phyloP scores from a whole-genome alignment of 352 stramenopile genomes.

The Globisporangium sylvaticum region DNA sequence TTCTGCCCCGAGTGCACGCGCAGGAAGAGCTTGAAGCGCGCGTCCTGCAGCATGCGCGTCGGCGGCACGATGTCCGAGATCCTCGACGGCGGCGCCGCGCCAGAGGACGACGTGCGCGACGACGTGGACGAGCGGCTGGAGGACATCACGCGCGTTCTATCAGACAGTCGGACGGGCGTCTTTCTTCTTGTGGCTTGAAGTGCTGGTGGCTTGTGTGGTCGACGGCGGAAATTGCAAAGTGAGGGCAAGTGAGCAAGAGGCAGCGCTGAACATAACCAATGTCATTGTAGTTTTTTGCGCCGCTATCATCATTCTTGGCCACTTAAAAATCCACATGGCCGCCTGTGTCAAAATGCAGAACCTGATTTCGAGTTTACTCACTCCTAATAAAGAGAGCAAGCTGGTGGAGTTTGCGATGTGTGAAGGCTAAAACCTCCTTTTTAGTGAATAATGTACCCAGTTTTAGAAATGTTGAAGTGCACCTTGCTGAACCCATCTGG shows the following conservation, averaged over 20 bases:
- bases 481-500: slow-evolving; percentile 4
- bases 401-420: background rate
- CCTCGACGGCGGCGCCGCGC: background rate
- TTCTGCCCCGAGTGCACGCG: slow-evolving; percentile 62
- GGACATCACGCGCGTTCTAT: background rate
- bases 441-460: background rate
- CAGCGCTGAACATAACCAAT: background rate
- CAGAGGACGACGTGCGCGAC: slow-evolving; percentile 10
- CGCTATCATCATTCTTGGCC: slow-evolving; percentile 4
- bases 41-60: slow-evolving; percentile 12
- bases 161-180: background rate
- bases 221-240: slow-evolving; percentile 2
- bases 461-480: slow-evolving; percentile 3
- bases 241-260: background rate
- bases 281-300: background rate
- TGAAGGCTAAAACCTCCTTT: background rate
- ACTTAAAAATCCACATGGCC: background rate
- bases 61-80: slow-evolving; percentile 6
- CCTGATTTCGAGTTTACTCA: background rate
- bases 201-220: background rate
- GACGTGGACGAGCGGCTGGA: slow-evolving; percentile 22
- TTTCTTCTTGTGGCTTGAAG: background rate
- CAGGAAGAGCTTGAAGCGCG: slow-evolving; percentile 54
- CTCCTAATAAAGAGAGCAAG: background rate
- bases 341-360: background rate